Evolutionary conservation across 2,329 filamentous ascomycete genomes (phyloP), one percentile per base, ranked within the genome.

Genomic region (Fusarium kyushuense): DNA sequence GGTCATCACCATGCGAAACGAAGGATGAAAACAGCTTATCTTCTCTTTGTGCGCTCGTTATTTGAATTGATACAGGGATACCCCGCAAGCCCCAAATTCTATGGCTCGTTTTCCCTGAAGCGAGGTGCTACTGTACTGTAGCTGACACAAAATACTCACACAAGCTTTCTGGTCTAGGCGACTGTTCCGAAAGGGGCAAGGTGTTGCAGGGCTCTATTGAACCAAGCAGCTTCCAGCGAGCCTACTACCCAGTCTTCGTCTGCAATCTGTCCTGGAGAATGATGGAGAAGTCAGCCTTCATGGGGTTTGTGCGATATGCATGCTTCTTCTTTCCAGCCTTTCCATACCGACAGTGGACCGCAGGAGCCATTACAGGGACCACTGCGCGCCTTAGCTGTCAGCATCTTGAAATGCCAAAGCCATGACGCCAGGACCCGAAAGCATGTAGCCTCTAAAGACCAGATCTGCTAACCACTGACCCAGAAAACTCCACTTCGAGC

Each of bases 111-210:
- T 48, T 29, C 58, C 33, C 42, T 25, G 29, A 47, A 49, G 30
- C 54, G 48, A 40, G 19, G 35, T 54, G 30, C 32, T 49, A 45
- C 35, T 38, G n/a, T 38, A 48, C 52, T 38, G 57, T 58, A 43
- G 27, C 42, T 47, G 36, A 47, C 45, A 29, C 38, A 38, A 29
- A 56, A 23, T 17, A 42, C 42, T 29, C 53, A 55, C 58, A 63
- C 55, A 70, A 69, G 55, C 67, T 58, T 57, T 55, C 47, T 46
- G 49, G 42, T 54, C 57, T 72, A 53, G 56, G 60, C 52, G 58
- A 45, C 52, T 56, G 41, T 55, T 49, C 63, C 63, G 47, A 71
- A 71, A 65, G 47, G 54, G 63, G 63, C 51, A 60, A 59, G 47
- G 68, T 43, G 46, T 42, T 51, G 47, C 49, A 55, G 54, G 46